Evolutionary conservation across 345 rosid genomes (phyloP).

Genomic region (Fremontodendron californicum): DNA sequence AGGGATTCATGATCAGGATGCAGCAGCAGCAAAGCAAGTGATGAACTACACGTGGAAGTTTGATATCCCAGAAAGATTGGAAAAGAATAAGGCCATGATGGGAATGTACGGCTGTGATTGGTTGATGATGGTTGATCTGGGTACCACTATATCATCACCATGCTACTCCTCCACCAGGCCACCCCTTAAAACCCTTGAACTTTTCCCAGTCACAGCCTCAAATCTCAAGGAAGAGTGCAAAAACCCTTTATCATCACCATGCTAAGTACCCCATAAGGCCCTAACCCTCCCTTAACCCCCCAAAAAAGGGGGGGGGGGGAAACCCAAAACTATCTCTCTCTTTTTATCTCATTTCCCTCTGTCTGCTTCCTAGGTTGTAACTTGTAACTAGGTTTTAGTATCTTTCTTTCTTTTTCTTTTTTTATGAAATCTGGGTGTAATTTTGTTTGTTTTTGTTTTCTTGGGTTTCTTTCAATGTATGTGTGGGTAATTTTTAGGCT

Average conservation of each 20-base stretch:
- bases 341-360: too few relatives aligned
- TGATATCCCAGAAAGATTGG: conserved; percentile 21
- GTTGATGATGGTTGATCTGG: conserved; percentile 55
- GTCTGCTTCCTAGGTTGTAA: not conserved
- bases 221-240: conserved; percentile 58
- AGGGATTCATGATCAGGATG: conserved; percentile 25
- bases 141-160: conserved; percentile 30
- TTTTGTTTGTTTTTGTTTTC: conserved; percentile 19
- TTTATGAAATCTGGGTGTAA: conserved; percentile 16
- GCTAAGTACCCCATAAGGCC: conserved; percentile 17
- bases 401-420: too few relatives aligned
- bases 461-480: conserved; percentile 43
- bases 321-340: too few relatives aligned
- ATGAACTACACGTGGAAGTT: conserved; percentile 33
- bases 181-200: conserved; percentile 79
- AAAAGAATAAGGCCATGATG: conserved; percentile 39
- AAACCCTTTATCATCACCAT: conserved; percentile 26
- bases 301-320: too few relatives aligned
- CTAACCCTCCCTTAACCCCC: not conserved
- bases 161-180: conserved; percentile 28
- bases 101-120: conserved; percentile 46
- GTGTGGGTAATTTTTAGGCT: conserved; percentile 18
- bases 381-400: not conserved
- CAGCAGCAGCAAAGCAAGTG: conserved; percentile 24
- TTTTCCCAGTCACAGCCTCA: conserved; percentile 74